phyloP scores from a whole-genome alignment of 305 asterid genomes.

The Nicotiana rustica region DNA sequence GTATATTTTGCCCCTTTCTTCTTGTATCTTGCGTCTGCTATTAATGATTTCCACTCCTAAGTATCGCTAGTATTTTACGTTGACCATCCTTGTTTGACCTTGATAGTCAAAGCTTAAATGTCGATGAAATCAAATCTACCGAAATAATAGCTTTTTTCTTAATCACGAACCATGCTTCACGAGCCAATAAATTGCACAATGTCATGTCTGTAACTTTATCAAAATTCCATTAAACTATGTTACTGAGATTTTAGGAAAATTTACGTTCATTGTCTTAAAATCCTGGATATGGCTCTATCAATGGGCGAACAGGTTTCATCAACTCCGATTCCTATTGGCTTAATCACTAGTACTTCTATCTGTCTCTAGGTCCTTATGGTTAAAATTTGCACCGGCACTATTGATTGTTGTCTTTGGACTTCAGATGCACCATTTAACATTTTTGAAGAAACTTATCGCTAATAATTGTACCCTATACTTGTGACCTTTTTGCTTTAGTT shows the following conservation, averaged over 20 bases:
- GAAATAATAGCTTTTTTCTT: background rate
- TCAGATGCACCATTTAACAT: conserved; percentile 10
- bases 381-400: background rate
- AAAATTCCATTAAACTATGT: background rate
- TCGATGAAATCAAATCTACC: background rate
- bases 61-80: background rate
- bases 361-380: background rate
- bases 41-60: background rate
- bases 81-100: background rate
- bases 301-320: background rate
- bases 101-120: background rate
- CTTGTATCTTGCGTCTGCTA: background rate
- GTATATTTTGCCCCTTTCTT: background rate
- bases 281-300: background rate
- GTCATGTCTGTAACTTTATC: background rate
- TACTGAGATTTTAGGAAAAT: background rate
- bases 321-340: background rate
- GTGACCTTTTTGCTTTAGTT: background rate
- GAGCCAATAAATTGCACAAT: background rate
- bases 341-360: background rate
- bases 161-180: background rate
- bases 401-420: conserved; percentile 9
- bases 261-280: background rate
- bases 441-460: background rate
- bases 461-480: background rate